Evolutionary conservation across 805 yeast species (phyloP).

Genomic region (Wickerhamomyces rabaulensis): DNA sequence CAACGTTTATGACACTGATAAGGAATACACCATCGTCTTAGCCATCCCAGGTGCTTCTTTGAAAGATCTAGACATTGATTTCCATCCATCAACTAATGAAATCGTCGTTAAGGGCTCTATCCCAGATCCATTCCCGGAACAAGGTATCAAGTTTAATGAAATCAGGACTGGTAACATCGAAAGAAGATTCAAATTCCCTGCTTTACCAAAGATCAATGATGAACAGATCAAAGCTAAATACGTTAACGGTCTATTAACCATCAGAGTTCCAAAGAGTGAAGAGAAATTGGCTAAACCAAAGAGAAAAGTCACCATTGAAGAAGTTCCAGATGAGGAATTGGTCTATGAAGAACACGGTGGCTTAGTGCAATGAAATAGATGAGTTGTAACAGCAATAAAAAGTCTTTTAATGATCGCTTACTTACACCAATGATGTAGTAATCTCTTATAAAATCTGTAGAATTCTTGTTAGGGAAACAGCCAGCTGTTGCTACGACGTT

Average conservation of each 20-base stretch:
- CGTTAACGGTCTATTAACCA: constrained; percentile 47
- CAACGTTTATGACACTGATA: constrained; percentile 48
- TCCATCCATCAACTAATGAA: constrained; percentile 53
- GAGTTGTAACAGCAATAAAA: too few species aligned
- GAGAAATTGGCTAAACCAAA: constrained; percentile 33
- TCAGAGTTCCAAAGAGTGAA: constrained; percentile 43
- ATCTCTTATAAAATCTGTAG: too few species aligned
- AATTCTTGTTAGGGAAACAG: too few species aligned
- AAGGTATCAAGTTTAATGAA: constrained; percentile 40
- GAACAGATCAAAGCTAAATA: constrained; percentile 50
- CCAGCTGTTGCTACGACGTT: too few species aligned
- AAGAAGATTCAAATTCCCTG: constrained; percentile 52
- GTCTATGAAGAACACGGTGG: constrained; percentile 31
- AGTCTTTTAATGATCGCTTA: neutral
- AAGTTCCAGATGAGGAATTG: constrained; percentile 44
- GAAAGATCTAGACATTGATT: constrained; percentile 48
- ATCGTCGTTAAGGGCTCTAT: constrained; percentile 45
- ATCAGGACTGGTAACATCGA: constrained; percentile 53
- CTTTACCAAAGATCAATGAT: constrained; percentile 46
- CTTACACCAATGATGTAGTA: too few species aligned
- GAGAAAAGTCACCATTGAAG: constrained; percentile 41
- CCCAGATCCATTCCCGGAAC: constrained; percentile 17
- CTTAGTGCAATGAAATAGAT: constrained; percentile 2
- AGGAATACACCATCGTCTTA: constrained; percentile 41
- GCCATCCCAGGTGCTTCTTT: constrained; percentile 58